A percentile compares a stretch with the other conserved stretches of the same genome.
phyloP scores from a whole-genome alignment of 805 yeast genomes.

The Suhomyces sp. region DNA sequence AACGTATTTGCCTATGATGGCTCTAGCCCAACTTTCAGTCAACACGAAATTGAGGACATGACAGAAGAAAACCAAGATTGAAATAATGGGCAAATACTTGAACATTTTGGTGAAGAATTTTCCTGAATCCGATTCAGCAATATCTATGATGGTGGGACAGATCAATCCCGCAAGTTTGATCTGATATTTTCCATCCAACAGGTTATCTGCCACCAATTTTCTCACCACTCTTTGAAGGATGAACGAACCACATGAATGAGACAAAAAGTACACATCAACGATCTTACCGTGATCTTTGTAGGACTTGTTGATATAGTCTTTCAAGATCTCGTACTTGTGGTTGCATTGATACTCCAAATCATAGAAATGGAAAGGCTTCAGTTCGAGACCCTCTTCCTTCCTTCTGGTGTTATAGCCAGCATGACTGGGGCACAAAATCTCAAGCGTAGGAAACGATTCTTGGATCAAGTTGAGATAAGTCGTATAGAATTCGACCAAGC shows the following conservation, averaged over 20 bases:
- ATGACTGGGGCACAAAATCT: slow-evolving; percentile 62
- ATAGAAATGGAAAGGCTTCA: slow-evolving; percentile 28
- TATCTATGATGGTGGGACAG: slow-evolving; percentile 69
- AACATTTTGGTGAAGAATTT: slow-evolving; percentile 22
- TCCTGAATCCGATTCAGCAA: slow-evolving; percentile 46
- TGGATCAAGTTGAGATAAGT: slow-evolving; percentile 50
- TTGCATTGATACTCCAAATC: slow-evolving; percentile 54
- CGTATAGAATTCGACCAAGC: slow-evolving; percentile 62
- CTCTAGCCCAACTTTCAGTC: slow-evolving; percentile 20
- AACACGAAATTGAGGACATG: slow-evolving; percentile 31
- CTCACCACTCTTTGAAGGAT: slow-evolving; percentile 54
- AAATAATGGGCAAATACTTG: slow-evolving; percentile 39
- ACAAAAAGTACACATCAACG: slow-evolving; percentile 47
- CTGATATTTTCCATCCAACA: slow-evolving; percentile 21
- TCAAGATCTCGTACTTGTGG: slow-evolving; percentile 56
- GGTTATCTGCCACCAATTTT: slow-evolving; percentile 21
- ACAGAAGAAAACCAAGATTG: slow-evolving; percentile 24
- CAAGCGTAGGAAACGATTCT: slow-evolving; percentile 42
- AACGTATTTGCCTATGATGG: slow-evolving; percentile 21
- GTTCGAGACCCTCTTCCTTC: slow-evolving; percentile 1
- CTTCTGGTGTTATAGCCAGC: slow-evolving; percentile 46
- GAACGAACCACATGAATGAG: slow-evolving; percentile 75
- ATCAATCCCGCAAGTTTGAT: slow-evolving; percentile 56
- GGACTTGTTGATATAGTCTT: slow-evolving; percentile 24
- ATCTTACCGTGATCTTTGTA: slow-evolving; percentile 15